These are phyloP conservation scores for Synchytrium microbalum DNA, from an alignment of 371 early-diverging fungal genomes.

Conservation along the genomic window DNA sequence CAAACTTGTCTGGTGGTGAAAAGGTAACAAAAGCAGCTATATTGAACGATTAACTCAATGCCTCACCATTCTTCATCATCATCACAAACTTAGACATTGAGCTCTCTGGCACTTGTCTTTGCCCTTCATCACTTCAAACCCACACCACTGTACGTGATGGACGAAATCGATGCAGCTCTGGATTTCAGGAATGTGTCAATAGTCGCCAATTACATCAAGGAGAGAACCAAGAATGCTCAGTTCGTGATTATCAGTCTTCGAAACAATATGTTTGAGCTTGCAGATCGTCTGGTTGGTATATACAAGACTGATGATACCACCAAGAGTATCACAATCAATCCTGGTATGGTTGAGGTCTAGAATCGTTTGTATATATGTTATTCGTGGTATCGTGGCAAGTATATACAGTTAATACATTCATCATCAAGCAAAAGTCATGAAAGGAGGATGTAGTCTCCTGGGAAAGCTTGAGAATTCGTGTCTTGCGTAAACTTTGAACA, in stretches of 20 bases:
- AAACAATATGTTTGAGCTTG: conserved; percentile 99
- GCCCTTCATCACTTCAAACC: conserved; percentile 99
- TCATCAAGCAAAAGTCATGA: too few species aligned
- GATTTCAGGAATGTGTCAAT: conserved; percentile 99
- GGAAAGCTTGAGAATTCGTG: too few species aligned
- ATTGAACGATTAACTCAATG: too few species aligned
- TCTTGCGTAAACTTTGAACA: too few species aligned
- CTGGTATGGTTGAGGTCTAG: conserved; percentile 44
- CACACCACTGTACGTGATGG: conserved; percentile 99
- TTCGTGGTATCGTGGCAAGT: too few species aligned
- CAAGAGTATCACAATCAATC: conserved; percentile 76
- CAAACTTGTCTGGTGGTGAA: conserved; percentile 99
- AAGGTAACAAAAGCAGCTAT: conserved; percentile 66
- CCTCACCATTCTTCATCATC: too few species aligned
- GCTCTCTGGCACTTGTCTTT: conserved; percentile 97
- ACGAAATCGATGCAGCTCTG: conserved; percentile 99
- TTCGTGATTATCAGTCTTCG: conserved; percentile 98
- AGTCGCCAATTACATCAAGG: conserved; percentile 98
- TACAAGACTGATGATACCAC: conserved; percentile 94
- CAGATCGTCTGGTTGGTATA: conserved; percentile 96
- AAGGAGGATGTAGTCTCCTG: too few species aligned
- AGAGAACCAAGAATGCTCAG: conserved; percentile 96
- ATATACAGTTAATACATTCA: too few species aligned
- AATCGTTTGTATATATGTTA: too few species aligned
- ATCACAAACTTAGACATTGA: conserved; percentile 81